Evolutionary conservation across 2,329 filamentous ascomycete genomes (phyloP).

Genomic region (Rhynchosporium agropyri): DNA sequence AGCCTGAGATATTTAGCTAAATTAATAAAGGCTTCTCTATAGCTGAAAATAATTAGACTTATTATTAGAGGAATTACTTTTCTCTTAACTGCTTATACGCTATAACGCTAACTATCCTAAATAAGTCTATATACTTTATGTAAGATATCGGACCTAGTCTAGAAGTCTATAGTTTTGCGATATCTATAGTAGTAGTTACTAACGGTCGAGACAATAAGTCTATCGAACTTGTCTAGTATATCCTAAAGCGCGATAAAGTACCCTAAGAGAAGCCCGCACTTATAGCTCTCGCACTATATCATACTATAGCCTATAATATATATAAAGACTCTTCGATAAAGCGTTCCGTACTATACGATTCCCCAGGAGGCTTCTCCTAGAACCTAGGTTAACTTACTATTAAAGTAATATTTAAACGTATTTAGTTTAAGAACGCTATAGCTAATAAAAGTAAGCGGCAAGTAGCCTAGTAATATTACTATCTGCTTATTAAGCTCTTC

Average conservation of each 20-base stretch:
- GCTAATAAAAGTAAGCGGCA: constrained; percentile 75
- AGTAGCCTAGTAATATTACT: constrained; percentile 74
- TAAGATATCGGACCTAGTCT: constrained; percentile 30
- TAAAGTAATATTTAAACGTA: constrained; percentile 61
- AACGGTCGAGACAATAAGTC: constrained; percentile 63
- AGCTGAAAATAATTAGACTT: constrained; percentile 69
- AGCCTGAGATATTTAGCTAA: constrained; percentile 65
- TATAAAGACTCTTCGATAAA: constrained; percentile 27
- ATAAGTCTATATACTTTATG: constrained; percentile 47
- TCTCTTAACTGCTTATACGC: constrained; percentile 66
- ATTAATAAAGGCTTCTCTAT: constrained; percentile 74
- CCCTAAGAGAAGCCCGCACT: constrained; percentile 64
- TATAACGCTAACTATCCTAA: constrained; percentile 50
- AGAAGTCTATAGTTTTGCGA: constrained; percentile 60
- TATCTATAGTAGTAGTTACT: constrained; percentile 68
- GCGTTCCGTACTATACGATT: constrained; percentile 30
- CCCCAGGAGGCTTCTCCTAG: constrained; percentile 32
- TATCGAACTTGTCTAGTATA: constrained; percentile 75
- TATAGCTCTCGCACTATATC: constrained; percentile 44
- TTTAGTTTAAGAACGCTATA: constrained; percentile 76
- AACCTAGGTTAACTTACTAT: constrained; percentile 37
- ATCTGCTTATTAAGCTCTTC: constrained; percentile 68
- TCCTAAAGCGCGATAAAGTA: constrained; percentile 72
- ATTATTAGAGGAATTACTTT: constrained; percentile 75
- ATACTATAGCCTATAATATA: constrained; percentile 34